These are phyloP conservation scores for Alternaria hordeiaustralica DNA, from an alignment of 2,329 filamentous ascomycete species.

Conservation along the genomic window DNA sequence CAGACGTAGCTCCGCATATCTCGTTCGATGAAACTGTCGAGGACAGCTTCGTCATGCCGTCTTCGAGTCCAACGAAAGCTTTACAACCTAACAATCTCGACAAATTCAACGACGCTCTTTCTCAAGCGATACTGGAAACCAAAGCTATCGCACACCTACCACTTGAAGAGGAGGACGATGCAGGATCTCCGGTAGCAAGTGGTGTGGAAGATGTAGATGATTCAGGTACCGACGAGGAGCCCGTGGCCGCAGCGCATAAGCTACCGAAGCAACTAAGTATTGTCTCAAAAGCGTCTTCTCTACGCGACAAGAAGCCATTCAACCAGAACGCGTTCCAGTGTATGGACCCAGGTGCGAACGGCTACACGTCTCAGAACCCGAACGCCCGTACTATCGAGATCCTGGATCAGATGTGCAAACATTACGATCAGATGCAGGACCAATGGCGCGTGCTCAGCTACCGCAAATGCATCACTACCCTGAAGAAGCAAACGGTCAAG, in stretches of 20 bases:
- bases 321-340: slow-evolving; percentile 60
- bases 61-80: slow-evolving; percentile 8
- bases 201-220: slow-evolving; percentile 31
- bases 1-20: not conserved
- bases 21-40: slow-evolving; percentile 29
- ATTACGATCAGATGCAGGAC: slow-evolving; percentile 78
- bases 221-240: slow-evolving; percentile 30
- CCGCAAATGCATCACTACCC: slow-evolving; percentile 74
- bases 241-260: slow-evolving; percentile 21
- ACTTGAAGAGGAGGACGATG: slow-evolving; percentile 50
- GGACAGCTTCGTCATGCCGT: slow-evolving; percentile 37
- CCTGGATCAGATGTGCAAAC: slow-evolving; percentile 77
- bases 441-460: slow-evolving; percentile 79
- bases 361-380: slow-evolving; percentile 62
- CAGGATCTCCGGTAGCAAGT: slow-evolving; percentile 29
- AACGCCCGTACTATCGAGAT: slow-evolving; percentile 79
- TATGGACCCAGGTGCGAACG: slow-evolving; percentile 63
- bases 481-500: slow-evolving; percentile 69
- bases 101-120: slow-evolving; percentile 62
- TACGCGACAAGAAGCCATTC: slow-evolving; percentile 26
- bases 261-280: slow-evolving; percentile 9
- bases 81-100: not conserved
- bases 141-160: slow-evolving; percentile 65
- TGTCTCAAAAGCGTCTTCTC: slow-evolving; percentile 9
- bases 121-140: slow-evolving; percentile 68